These are phyloP conservation scores for Austroboletus novae-zelandiae DNA, from an alignment of 1,284 basidiomycete species.

Conservation along the genomic window DNA sequence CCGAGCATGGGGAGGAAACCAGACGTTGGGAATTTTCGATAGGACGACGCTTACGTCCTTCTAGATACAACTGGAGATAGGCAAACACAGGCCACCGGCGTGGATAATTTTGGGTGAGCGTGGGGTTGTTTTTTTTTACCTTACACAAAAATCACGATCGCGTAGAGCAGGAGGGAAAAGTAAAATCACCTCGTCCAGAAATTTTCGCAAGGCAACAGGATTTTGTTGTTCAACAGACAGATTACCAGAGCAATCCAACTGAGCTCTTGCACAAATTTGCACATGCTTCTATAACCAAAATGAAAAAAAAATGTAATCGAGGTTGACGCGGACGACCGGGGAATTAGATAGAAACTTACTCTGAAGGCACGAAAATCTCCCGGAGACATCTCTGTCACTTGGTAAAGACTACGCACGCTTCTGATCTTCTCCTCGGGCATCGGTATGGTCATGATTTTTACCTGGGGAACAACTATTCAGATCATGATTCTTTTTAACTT, in stretches of 20 bases:
- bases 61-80: slow-evolving; percentile 21
- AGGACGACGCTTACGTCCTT: not conserved
- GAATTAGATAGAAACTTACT: slow-evolving; percentile 8
- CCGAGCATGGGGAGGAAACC: not conserved
- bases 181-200: slow-evolving; percentile 15
- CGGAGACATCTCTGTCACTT: not conserved
- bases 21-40: too few species aligned
- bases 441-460: not conserved
- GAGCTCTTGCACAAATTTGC: not conserved
- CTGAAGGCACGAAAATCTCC: not conserved
- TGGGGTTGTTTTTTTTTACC: slow-evolving; percentile 12
- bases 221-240: slow-evolving; percentile 14
- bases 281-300: slow-evolving; percentile 3
- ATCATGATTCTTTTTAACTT: not conserved
- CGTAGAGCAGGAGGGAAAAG: not conserved
- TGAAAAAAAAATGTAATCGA: not conserved
- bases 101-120: slow-evolving; percentile 13
- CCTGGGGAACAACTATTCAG: not conserved
- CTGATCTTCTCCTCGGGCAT: slow-evolving; percentile 11
- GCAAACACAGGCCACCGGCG: slow-evolving; percentile 19
- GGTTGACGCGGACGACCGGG: not conserved
- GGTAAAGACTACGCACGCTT: not conserved
- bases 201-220: slow-evolving; percentile 3
- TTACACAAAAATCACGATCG: slow-evolving; percentile 5
- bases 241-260: slow-evolving; percentile 1